phyloP scores from a whole-genome alignment of 2,329 filamentous ascomycete genomes.

The Amphichorda felina region DNA sequence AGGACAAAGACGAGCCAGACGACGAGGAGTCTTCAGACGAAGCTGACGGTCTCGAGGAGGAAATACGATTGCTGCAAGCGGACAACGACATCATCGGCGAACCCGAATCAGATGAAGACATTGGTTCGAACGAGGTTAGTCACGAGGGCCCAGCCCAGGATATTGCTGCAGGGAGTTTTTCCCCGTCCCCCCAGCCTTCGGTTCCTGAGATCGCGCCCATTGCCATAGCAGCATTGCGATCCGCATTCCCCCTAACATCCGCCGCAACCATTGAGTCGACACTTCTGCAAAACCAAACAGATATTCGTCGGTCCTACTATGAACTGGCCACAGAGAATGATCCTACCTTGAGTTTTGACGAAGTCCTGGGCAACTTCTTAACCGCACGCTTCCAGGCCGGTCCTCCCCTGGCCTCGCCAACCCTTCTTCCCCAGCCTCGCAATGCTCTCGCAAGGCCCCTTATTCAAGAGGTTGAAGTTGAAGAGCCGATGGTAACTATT shows the following conservation, averaged over 20 bases:
- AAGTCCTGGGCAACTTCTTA: slow-evolving; percentile 17
- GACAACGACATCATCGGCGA: slow-evolving; percentile 22
- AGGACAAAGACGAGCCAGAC: slow-evolving; percentile 6
- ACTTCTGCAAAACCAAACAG: slow-evolving; percentile 17
- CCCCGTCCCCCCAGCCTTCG: not conserved
- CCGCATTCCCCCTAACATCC: slow-evolving; percentile 30
- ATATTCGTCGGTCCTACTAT: slow-evolving; percentile 25
- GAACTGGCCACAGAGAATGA: slow-evolving; percentile 19
- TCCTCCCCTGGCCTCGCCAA: not conserved
- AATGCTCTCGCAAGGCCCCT: slow-evolving; percentile 11
- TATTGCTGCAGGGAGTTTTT: too few species aligned
- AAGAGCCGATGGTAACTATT: not conserved
- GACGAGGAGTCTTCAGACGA: not conserved
- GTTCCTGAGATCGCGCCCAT: slow-evolving; percentile 6
- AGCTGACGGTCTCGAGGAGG: slow-evolving; percentile 16
- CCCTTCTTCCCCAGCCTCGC: not conserved
- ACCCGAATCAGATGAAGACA: not conserved
- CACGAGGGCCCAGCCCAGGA: not conserved
- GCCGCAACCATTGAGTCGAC: slow-evolving; percentile 21
- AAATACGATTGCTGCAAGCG: slow-evolving; percentile 28
- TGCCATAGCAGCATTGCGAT: slow-evolving; percentile 15
- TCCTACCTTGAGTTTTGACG: slow-evolving; percentile 17
- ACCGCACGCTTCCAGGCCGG: slow-evolving; percentile 5
- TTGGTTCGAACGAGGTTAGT: not conserved
- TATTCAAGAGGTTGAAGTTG: slow-evolving; percentile 13